Base-by-base conservation (phyloP, 306 rosid genomes). In the Castanea crenata region DNA sequence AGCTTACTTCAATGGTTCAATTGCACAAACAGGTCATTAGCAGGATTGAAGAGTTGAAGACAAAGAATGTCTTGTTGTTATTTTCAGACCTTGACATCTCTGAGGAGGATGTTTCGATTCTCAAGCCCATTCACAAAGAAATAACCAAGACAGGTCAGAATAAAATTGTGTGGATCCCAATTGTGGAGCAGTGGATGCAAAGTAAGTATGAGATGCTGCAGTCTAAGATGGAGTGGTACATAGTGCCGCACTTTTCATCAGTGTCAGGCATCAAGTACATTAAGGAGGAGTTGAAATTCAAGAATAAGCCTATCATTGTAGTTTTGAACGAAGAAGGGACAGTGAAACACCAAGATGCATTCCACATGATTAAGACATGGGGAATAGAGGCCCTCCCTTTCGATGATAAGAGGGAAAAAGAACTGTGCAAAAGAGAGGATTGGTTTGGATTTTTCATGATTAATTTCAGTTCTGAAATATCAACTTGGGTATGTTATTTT, bases 151-250 rank as follows among this genome's bases (percentile, higher is more conserved):
- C 70, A 1, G 14, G 27, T 0, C 7, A 61, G 3, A 71, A 78
- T 23, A 69, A 69, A 35, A 85, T 89, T 31, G 55, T 86, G 8
- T 88, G 91, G 91, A 18, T 86, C 29, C 89, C 88, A 0, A 59
- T 77, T 6, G 86, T 86, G n/a, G 86, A 79, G 10, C 31, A 76
- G 5, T 76, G 84, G 81, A 68, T 76, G 52, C 16, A 35, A 20
- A 69, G 51, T 52, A 88, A 78, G 88, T 85, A 76, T 23, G 83
- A 81, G 1, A 11, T 1, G 25, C 7, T 86, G 29, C 64, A 77
- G 19, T 19, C 67, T 7, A 71, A 41, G 62, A 86, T 89, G 86
- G 85, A 88, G 10, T 89, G 92, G 90, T 74, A 62, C 20, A 74
- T 75, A 0, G 70, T 82, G 13, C 77, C 63, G 41, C 41, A 55